Evolutionary conservation across 2,329 filamentous ascomycete species (phyloP).

Genomic region (Alternaria brassicae): DNA sequence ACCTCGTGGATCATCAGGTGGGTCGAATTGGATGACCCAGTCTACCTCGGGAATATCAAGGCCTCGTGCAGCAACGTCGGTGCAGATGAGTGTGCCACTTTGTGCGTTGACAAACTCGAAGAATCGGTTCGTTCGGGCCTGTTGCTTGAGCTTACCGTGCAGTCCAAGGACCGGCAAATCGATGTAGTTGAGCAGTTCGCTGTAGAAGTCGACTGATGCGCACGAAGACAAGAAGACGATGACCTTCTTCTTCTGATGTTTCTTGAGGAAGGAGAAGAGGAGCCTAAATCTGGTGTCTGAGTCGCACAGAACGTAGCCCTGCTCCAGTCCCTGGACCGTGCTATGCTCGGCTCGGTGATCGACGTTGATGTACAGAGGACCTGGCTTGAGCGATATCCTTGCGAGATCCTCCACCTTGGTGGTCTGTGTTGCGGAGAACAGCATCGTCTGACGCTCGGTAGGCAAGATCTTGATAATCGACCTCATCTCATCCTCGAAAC

Average conservation of each 20-base stretch:
- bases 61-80: constrained; percentile 92
- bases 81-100: constrained; percentile 90
- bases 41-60: constrained; percentile 95
- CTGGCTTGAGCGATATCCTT: constrained; percentile 87
- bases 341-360: constrained; percentile 88
- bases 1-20: constrained; percentile 3
- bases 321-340: constrained; percentile 92
- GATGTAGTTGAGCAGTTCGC: constrained; percentile 95
- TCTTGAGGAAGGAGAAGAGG: constrained; percentile 92
- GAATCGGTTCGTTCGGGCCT: constrained; percentile 98
- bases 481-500: constrained; percentile 98
- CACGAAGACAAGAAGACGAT: constrained; percentile 92
- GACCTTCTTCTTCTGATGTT: constrained; percentile 93
- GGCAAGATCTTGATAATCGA: constrained; percentile 90
- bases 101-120: constrained; percentile 93
- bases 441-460: constrained; percentile 86
- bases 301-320: constrained; percentile 94
- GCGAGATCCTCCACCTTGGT: constrained; percentile 98
- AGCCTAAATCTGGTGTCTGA: constrained; percentile 92
- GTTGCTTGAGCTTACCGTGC: constrained; percentile 95
- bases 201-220: constrained; percentile 94
- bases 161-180: constrained; percentile 87
- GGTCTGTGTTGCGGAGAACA: constrained; percentile 98
- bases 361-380: constrained; percentile 96
- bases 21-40: constrained; percentile 84